phyloP scores from a whole-genome alignment of 1,284 basidiomycete genomes.

The Fomitopsis schrenkii region DNA sequence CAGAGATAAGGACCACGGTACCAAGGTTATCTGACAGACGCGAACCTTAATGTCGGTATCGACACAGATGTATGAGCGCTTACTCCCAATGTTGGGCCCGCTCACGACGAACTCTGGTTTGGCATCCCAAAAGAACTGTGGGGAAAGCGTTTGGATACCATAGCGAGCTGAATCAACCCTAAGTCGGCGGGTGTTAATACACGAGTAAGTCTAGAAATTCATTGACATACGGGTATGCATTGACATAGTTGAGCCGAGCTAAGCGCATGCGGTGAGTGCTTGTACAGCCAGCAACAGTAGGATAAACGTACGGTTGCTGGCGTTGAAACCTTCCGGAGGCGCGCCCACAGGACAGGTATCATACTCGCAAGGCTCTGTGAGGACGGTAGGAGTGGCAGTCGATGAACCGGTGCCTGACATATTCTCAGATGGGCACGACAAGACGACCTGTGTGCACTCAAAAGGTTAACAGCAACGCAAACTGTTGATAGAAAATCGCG shows the following conservation, averaged over 20 bases:
- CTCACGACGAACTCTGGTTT: constrained; percentile 47
- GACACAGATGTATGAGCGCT: constrained; percentile 17
- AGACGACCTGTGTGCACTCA: constrained; percentile 30
- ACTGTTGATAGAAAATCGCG: background rate
- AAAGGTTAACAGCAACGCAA: background rate
- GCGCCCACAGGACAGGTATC: constrained; percentile 37
- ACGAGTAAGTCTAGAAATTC: constrained; percentile 27
- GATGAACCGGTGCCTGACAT: constrained; percentile 39
- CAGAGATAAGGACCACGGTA: constrained; percentile 31
- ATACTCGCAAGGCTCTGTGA: constrained; percentile 36
- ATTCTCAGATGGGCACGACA: constrained; percentile 38
- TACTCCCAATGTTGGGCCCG: constrained; percentile 49
- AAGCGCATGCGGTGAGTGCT: background rate
- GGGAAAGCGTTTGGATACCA: constrained; percentile 44
- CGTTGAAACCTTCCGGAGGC: constrained; percentile 41
- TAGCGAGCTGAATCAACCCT: constrained; percentile 39
- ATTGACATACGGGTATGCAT: constrained; percentile 26
- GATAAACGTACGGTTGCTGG: constrained; percentile 35
- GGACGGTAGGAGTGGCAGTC: constrained; percentile 16
- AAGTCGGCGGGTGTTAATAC: background rate
- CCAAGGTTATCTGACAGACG: constrained; percentile 36
- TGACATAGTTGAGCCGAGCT: constrained; percentile 35
- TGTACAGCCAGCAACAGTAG: no score
- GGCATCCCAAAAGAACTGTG: constrained; percentile 33
- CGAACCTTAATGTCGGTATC: background rate